phyloP scores from a whole-genome alignment of 2,329 filamentous ascomycete genomes.

The Trichoderma sp. region DNA sequence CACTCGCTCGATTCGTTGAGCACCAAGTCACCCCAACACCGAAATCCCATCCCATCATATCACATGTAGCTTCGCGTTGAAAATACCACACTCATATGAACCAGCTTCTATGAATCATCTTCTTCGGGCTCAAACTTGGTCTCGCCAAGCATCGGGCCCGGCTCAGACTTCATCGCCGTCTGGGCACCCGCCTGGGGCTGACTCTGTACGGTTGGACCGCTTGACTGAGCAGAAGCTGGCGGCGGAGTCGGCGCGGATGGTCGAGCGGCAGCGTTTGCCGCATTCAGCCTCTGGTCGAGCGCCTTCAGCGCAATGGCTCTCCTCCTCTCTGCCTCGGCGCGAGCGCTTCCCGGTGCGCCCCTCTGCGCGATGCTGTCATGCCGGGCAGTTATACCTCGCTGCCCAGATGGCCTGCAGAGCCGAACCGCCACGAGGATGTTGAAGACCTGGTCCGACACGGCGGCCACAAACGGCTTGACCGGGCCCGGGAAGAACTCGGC shows the following conservation, averaged over 20 bases:
- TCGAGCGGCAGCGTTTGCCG: conserved; percentile 62
- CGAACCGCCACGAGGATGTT: conserved; percentile 71
- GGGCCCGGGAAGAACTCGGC: conserved; percentile 91
- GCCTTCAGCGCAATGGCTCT: conserved; percentile 88
- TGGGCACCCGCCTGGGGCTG: conserved; percentile 59
- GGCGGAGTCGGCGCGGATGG: conserved; percentile 3
- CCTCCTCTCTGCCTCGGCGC: conserved; percentile 89
- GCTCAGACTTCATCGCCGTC: conserved; percentile 60
- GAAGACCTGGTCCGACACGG: conserved; percentile 75
- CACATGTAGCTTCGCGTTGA: neutral
- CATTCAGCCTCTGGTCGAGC: conserved; percentile 86
- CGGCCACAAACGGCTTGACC: conserved; percentile 74
- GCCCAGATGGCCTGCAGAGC: conserved; percentile 83
- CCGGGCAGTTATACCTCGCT: conserved; percentile 74
- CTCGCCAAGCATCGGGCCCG: conserved; percentile 63
- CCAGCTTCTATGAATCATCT: conserved; percentile 8
- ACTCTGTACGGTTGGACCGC: conserved; percentile 59
- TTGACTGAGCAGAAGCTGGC: conserved; percentile 43
- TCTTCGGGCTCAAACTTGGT: conserved; percentile 71
- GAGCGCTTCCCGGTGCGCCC: conserved; percentile 66
- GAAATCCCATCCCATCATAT: conserved; percentile 1
- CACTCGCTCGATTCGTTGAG: conserved; percentile 6
- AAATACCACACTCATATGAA: no score
- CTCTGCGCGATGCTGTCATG: conserved; percentile 59
- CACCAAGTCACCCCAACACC: neutral